These are phyloP conservation scores for Linnemannia exigua DNA, from an alignment of 192 early-diverging fungal species.

Conservation along the genomic window DNA sequence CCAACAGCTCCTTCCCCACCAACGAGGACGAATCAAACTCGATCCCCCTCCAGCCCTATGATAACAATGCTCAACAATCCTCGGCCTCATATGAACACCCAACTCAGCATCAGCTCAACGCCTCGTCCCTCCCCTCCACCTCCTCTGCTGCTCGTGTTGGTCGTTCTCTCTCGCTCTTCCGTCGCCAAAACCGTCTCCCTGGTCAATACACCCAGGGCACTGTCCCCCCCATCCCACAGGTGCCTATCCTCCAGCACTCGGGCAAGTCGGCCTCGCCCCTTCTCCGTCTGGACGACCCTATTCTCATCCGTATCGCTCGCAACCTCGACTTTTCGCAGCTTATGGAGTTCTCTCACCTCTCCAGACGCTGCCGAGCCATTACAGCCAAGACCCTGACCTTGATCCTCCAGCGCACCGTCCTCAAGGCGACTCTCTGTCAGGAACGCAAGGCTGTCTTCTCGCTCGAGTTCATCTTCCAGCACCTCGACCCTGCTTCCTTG, in stretches of 20 bases:
- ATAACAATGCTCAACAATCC: not conserved
- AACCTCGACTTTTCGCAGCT: conserved; percentile 32
- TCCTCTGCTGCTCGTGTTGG: conserved; percentile 22
- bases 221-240: conserved; percentile 45
- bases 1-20: conserved; percentile 9
- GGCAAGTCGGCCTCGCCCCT: conserved; percentile 46
- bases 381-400: conserved; percentile 51
- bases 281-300: conserved; percentile 41
- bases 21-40: conserved; percentile 35
- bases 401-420: conserved; percentile 42
- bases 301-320: conserved; percentile 47
- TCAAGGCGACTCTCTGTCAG: conserved; percentile 56
- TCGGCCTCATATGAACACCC: conserved; percentile 4
- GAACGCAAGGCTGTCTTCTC: conserved; percentile 57
- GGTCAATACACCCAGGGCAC: conserved; percentile 49
- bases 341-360: conserved; percentile 45
- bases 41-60: conserved; percentile 28
- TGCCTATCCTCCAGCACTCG: conserved; percentile 46
- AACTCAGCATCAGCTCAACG: conserved; percentile 15
- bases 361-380: conserved; percentile 50
- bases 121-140: not conserved
- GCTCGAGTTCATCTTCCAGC: conserved; percentile 56
- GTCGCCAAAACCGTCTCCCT: conserved; percentile 26
- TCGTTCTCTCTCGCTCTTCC: conserved; percentile 47
- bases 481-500: conserved; percentile 49